phyloP scores from a whole-genome alignment of 768 basidiomycete species.

The Pleurotus citrinopileatus region DNA sequence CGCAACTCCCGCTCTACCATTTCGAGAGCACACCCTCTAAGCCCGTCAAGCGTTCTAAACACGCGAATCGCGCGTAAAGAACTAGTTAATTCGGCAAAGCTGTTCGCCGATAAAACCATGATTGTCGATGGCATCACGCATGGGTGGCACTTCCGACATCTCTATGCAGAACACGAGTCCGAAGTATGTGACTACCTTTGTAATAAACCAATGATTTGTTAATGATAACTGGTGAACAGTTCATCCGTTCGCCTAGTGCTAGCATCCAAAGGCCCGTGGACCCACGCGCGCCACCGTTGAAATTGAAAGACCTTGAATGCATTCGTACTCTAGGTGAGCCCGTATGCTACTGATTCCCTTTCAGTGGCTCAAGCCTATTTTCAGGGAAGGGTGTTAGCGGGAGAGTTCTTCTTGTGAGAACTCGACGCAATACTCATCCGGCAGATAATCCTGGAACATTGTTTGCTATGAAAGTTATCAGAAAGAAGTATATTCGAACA shows the following conservation, averaged over 20 bases:
- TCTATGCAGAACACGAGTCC: not conserved
- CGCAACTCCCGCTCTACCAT: constrained; percentile 8
- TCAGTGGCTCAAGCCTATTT: constrained; percentile 11
- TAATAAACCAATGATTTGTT: not conserved
- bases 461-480: constrained; percentile 46
- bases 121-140: constrained; percentile 9
- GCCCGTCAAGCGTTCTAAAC: not conserved
- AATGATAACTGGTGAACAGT: constrained; percentile 2
- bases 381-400: constrained; percentile 41
- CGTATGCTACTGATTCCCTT: not conserved
- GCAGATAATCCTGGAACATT: constrained; percentile 32
- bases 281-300: constrained; percentile 34
- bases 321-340: constrained; percentile 35
- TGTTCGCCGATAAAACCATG: not conserved
- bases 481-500: constrained; percentile 30
- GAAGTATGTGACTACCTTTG: constrained; percentile 2
- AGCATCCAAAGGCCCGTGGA: constrained; percentile 23
- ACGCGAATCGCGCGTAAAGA: not conserved
- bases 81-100: no score
- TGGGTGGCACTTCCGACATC: constrained; percentile 8
- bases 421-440: constrained; percentile 22
- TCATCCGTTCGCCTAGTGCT: constrained; percentile 7
- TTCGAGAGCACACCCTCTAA: not conserved
- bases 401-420: constrained; percentile 40
- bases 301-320: constrained; percentile 39